Base-by-base conservation (phyloP, 179 eudicot genomes). In the Silene coronaria region DNA sequence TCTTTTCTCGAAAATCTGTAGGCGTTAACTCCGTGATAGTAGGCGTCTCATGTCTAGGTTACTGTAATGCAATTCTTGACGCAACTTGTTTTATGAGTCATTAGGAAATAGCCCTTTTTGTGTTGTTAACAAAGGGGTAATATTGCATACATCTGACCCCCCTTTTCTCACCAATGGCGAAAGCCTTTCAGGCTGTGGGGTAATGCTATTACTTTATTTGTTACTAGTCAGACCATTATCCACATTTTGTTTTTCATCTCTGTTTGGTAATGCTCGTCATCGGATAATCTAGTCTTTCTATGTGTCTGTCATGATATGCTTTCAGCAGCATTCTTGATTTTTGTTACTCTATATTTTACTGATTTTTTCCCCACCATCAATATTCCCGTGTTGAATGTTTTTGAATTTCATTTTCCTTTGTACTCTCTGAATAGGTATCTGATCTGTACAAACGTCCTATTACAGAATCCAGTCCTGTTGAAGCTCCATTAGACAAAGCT, bases 391-490 rank as follows among this genome's bases (percentile, higher is more conserved):
- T n/a, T 55, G 59, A 55, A 55, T 17, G n/a, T 53, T 16, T 34
- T 71, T 78, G 69, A 60, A 21, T 61, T 62, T 27, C 24, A 75
- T 70, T 36, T 73, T 55, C 58, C 55, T 27, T 27, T 61, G 36
- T 58, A 27, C 59, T 63, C 51, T 73, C 55, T 67, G 74, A 68
- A 27, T 80, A 96, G 99, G 97, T 96, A 4, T 90, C 90, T 57
- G 98, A 93, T 85, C 67, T 96, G 63, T 90, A 87, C 83, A 91
- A 90, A 81, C 89, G 90, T 72, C 94, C 96, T 78, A 91, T 86
- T 81, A 59, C 77, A 74, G 99, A 96, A 69, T 83, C 87, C 23
- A 88, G 97, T 86, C 92, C 98, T n/a, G 84, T 80, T 65, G 90
- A 86, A 84, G 84, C 85, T 88, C 75, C 82, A 42, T 77, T 72